Percentiles rank a stretch among this genome's conserved stretches.
Conservation (phyloP, 2,329 filamentous ascomycete species). For the Coccinonectria pachysandricola region DNA sequence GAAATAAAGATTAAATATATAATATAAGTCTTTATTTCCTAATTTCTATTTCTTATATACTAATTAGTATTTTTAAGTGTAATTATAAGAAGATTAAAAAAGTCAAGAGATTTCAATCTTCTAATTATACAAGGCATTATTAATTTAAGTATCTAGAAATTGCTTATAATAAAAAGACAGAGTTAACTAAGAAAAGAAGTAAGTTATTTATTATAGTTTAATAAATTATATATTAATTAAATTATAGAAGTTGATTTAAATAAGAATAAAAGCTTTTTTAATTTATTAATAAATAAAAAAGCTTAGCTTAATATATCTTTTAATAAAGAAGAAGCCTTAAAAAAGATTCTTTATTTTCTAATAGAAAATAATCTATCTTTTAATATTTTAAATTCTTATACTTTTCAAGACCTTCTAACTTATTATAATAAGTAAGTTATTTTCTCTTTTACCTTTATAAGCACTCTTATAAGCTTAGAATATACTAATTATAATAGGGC, state of each 20-base stretch:
- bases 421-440: constrained; percentile 1
- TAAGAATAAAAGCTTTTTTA: not conserved
- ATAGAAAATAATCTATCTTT: constrained; percentile 1
- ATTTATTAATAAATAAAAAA: too few relatives aligned
- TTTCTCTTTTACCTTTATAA: not conserved
- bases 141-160: not conserved
- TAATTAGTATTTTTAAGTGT: not conserved
- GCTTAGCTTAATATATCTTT: too few relatives aligned
- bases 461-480: not conserved
- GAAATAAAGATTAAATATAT: not conserved
- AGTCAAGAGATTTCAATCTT: not conserved
- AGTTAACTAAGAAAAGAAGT: not conserved
- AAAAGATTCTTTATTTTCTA: not conserved
- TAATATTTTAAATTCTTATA: constrained; percentile 1
- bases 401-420: constrained; percentile 1
- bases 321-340: not conserved
- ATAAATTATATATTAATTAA: not conserved
- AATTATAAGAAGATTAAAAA: not conserved
- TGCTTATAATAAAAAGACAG: not conserved
- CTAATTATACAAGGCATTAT: not conserved
- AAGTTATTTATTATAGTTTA: not conserved
- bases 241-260: not conserved
- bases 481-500: constrained; percentile 1
- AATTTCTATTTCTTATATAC: not conserved
- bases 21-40: not conserved